phyloP scores from a whole-genome alignment of 768 basidiomycete species.

The Xanthoconium stramineum region DNA sequence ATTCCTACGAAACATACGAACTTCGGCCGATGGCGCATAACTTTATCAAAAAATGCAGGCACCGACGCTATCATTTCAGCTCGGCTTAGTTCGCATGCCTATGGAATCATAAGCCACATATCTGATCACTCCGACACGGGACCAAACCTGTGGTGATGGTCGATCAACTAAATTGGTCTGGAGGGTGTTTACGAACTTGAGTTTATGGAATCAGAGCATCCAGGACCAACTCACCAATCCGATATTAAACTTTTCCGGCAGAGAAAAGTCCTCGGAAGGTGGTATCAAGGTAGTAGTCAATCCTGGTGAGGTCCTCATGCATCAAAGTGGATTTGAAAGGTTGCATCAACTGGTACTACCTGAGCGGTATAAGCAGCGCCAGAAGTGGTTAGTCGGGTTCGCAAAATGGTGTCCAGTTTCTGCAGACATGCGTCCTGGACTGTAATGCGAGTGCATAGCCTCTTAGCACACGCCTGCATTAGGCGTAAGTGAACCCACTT shows the following conservation, averaged over 20 bases:
- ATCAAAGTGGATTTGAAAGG: background rate
- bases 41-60: conserved; percentile 56
- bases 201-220: background rate
- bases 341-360: conserved; percentile 35
- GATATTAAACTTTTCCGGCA: conserved; percentile 56
- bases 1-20: conserved; percentile 80
- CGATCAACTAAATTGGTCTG: conserved; percentile 77
- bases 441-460: conserved; percentile 22
- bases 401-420: conserved; percentile 76
- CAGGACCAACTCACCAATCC: conserved; percentile 54
- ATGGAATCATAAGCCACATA: background rate
- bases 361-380: conserved; percentile 65
- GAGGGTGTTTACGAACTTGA: background rate
- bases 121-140: background rate
- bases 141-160: conserved; percentile 58
- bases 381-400: conserved; percentile 80
- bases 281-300: conserved; percentile 51
- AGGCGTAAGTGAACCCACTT: conserved; percentile 48
- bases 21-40: conserved; percentile 52
- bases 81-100: conserved; percentile 55
- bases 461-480: background rate
- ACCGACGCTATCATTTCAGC: conserved; percentile 54
- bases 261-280: conserved; percentile 56
- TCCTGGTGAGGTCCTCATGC: conserved; percentile 34
- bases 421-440: conserved; percentile 68